phyloP scores from a whole-genome alignment of 345 rosid genomes.

The Anastatica hierochuntica region DNA sequence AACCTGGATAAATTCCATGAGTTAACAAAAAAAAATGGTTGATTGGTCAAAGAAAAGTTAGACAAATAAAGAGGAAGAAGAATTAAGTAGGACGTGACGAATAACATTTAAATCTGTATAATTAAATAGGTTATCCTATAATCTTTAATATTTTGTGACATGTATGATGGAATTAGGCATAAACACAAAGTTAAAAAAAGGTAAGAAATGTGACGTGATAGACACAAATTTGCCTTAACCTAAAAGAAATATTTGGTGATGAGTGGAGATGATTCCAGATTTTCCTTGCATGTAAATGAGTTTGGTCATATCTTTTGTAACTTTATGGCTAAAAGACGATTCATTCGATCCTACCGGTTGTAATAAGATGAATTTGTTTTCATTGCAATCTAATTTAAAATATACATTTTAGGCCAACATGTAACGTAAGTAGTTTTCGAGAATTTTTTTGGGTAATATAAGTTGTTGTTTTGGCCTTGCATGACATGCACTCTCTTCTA shows the following conservation, averaged over 20 bases:
- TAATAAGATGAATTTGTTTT: too few species aligned
- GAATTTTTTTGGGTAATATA: too few species aligned
- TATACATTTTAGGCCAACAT: too few species aligned
- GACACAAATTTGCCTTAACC: slow-evolving; percentile 24
- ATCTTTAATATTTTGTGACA: slow-evolving; percentile 7
- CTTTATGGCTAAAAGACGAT: too few species aligned
- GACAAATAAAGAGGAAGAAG: not conserved
- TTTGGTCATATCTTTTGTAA: slow-evolving; percentile 5
- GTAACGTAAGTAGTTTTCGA: too few species aligned
- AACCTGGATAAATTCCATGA: too few species aligned
- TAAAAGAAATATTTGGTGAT: slow-evolving; percentile 12
- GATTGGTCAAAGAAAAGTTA: slow-evolving; percentile 19
- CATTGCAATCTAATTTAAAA: too few species aligned
- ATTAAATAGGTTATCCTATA: slow-evolving; percentile 3
- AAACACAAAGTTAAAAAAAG: not conserved
- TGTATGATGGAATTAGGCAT: slow-evolving; percentile 8
- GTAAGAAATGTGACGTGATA: slow-evolving; percentile 1
- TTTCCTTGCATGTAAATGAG: not conserved
- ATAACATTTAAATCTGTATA: slow-evolving; percentile 1
- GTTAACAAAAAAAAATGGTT: too few species aligned
- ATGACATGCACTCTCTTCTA: too few species aligned
- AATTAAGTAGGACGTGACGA: not conserved
- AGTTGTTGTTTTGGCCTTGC: too few species aligned
- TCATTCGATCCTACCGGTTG: too few species aligned
- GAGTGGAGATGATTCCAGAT: not conserved